These are phyloP conservation scores for Geranium incanum DNA, from an alignment of 441 rosid species.

Conservation along the genomic window DNA sequence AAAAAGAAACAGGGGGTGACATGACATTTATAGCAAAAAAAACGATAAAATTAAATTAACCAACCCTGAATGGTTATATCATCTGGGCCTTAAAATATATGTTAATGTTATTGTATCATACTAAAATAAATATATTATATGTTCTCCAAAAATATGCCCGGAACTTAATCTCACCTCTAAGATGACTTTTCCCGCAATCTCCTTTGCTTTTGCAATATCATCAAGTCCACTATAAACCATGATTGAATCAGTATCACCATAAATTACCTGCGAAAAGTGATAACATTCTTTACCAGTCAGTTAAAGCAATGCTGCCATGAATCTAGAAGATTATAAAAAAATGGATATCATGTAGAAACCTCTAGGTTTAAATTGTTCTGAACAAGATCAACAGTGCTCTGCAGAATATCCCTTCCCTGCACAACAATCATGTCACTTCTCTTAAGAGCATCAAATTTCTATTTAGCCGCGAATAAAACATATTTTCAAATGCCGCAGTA, in stretches of 20 bases:
- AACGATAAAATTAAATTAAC: conserved; percentile 7
- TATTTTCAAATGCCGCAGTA: conserved; percentile 14
- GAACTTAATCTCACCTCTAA: conserved; percentile 54
- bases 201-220: conserved; percentile 66
- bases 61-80: conserved; percentile 6
- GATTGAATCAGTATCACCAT: conserved; percentile 98
- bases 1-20: conserved; percentile 20
- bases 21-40: conserved; percentile 14
- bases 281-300: conserved; percentile 15
- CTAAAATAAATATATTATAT: background rate
- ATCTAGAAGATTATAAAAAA: conserved; percentile 8
- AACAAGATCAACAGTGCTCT: conserved; percentile 91
- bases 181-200: conserved; percentile 70
- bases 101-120: conserved; percentile 6
- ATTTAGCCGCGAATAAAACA: background rate
- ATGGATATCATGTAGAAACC: conserved; percentile 35
- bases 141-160: background rate
- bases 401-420: conserved; percentile 96
- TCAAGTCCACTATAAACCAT: conserved; percentile 93
- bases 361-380: conserved; percentile 81
- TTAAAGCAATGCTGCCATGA: conserved; percentile 18
- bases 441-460: background rate
- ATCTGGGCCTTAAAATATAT: background rate
- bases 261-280: conserved; percentile 59
- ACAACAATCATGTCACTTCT: conserved; percentile 19